Percentiles rank a stretch among this genome's conserved stretches.
phyloP scores from a whole-genome alignment of 202 grass and related monocot species.

The Schoenoplectus tabernaemontani region DNA sequence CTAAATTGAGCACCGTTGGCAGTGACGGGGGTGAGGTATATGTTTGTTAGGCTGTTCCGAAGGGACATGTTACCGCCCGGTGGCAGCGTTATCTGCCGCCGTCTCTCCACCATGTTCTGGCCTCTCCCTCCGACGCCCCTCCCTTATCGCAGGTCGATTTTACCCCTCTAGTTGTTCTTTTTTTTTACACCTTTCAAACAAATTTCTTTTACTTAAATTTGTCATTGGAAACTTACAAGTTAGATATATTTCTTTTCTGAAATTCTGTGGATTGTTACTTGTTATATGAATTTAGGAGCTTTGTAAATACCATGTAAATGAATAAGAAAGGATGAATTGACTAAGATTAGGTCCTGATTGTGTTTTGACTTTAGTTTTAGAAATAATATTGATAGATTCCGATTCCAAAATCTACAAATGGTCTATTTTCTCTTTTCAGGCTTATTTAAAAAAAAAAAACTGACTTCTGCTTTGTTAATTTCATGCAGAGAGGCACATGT shows the following conservation, averaged over 20 bases:
- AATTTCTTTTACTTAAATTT: background rate
- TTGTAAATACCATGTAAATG: background rate
- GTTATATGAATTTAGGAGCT: background rate
- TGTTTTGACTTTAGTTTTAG: background rate
- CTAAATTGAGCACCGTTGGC: too few species aligned
- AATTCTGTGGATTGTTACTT: background rate
- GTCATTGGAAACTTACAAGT: background rate
- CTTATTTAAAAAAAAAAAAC: background rate
- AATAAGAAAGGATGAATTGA: background rate
- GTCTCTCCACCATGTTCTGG: conserved; percentile 17
- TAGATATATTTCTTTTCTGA: background rate
- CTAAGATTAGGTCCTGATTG: background rate
- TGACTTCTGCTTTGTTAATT: background rate
- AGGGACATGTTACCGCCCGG: conserved; percentile 15
- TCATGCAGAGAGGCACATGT: conserved; percentile 71
- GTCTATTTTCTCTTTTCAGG: background rate
- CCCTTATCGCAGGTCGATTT: conserved; percentile 39
- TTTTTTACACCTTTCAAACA: background rate
- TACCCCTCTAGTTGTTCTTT: background rate
- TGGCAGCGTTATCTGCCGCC: background rate
- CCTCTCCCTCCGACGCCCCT: conserved; percentile 38
- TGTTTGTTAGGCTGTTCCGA: background rate
- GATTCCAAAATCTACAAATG: background rate
- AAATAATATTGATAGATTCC: background rate
- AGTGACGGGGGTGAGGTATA: too few species aligned